Evolutionary conservation across 352 stramenopile genomes (phyloP).

Genomic region (Phytophthora megakarya): DNA sequence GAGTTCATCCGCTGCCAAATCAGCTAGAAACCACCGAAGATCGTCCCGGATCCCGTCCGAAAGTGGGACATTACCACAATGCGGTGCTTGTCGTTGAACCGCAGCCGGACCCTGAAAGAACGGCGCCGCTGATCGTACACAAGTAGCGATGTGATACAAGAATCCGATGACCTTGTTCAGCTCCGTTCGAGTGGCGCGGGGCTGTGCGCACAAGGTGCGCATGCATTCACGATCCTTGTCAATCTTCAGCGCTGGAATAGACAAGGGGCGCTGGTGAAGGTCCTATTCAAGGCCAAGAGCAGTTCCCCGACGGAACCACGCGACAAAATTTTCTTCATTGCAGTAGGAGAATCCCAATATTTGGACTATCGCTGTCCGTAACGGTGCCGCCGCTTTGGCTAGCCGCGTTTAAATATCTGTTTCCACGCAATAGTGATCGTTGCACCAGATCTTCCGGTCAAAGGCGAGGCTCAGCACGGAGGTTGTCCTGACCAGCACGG

Average conservation of each 20-base stretch:
- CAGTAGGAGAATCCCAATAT: constrained; percentile 6
- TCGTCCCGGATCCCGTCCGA: background rate
- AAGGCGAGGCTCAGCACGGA: too few relatives aligned
- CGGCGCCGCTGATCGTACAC: background rate
- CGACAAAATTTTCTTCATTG: constrained; percentile 17
- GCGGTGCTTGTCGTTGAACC: too few relatives aligned
- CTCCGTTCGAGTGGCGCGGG: background rate
- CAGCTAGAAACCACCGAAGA: constrained; percentile 9
- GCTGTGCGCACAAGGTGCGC: background rate
- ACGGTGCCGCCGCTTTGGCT: background rate
- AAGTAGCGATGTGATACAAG: constrained; percentile 10
- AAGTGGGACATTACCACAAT: too few relatives aligned
- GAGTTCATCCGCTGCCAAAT: background rate
- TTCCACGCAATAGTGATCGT: constrained; percentile 19
- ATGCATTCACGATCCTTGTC: background rate
- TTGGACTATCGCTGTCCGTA: background rate
- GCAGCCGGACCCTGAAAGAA: constrained; percentile 12
- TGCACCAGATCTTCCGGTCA: constrained; percentile 16
- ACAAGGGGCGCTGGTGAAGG: background rate
- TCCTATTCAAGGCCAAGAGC: constrained; percentile 15
- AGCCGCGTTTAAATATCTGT: constrained; percentile 5
- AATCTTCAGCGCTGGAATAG: constrained; percentile 11
- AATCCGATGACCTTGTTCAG: background rate
- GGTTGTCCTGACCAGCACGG: too few relatives aligned
- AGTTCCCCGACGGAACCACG: constrained; percentile 2